phyloP scores from a whole-genome alignment of 495 filamentous ascomycete genomes.

The Polyplosphaeria fusca region DNA sequence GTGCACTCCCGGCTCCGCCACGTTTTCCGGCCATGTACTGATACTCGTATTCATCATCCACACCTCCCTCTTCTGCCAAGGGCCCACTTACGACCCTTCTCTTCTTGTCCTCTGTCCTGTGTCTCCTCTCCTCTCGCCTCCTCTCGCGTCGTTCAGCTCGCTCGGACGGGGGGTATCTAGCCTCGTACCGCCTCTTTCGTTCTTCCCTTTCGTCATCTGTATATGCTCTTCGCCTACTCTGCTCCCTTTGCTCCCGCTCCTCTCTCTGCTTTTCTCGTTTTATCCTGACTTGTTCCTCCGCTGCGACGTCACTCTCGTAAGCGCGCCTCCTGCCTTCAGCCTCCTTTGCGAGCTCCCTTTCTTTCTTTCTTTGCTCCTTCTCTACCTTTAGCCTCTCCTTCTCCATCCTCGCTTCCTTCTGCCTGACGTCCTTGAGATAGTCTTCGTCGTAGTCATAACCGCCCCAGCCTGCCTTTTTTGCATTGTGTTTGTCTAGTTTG shows the following conservation, averaged over 20 bases:
- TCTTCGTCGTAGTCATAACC: slow-evolving; percentile 38
- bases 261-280: slow-evolving; percentile 37
- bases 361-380: slow-evolving; percentile 39
- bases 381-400: slow-evolving; percentile 27
- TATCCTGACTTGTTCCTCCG: slow-evolving; percentile 23
- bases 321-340: slow-evolving; percentile 29
- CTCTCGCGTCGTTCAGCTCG: slow-evolving; percentile 25
- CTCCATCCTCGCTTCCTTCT: slow-evolving; percentile 32
- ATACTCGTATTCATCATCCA: slow-evolving; percentile 35
- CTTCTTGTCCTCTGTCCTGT: slow-evolving; percentile 27
- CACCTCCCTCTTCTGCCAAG: slow-evolving; percentile 38
- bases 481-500: slow-evolving; percentile 40
- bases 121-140: slow-evolving; percentile 19
- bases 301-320: slow-evolving; percentile 37
- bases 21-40: slow-evolving; percentile 35
- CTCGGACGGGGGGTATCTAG: slow-evolving; percentile 26
- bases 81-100: slow-evolving; percentile 41
- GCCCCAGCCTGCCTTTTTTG: slow-evolving; percentile 39
- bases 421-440: slow-evolving; percentile 32
- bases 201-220: slow-evolving; percentile 26
- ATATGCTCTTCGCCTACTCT: slow-evolving; percentile 29
- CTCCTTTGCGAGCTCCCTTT: slow-evolving; percentile 32
- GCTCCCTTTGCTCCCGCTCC: slow-evolving; percentile 37
- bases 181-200: slow-evolving; percentile 21
- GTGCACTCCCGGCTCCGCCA: slow-evolving; percentile 32